phyloP scores from a whole-genome alignment of 176 grass and related monocot genomes.

The Alopecurus myosuroides region DNA sequence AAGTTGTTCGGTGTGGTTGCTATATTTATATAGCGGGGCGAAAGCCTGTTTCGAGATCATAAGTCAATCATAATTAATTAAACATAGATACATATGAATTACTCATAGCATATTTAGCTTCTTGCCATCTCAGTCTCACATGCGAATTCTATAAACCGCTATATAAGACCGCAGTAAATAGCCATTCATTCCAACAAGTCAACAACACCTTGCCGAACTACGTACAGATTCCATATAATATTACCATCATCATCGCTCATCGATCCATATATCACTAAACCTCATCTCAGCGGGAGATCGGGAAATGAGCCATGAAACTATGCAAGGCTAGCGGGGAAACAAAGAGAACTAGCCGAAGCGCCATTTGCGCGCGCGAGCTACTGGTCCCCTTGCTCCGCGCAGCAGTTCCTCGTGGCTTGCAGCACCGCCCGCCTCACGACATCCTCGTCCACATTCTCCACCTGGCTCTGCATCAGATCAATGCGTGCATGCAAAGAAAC shows the following conservation, averaged over 20 bases:
- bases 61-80: too few species aligned
- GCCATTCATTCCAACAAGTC: background rate
- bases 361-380: background rate
- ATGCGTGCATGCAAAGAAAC: background rate
- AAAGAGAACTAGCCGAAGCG: background rate
- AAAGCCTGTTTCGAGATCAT: too few species aligned
- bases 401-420: conserved; percentile 56
- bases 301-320: too few species aligned
- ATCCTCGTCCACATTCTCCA: conserved; percentile 40
- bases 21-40: too few species aligned
- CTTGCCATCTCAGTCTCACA: background rate
- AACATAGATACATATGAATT: too few species aligned
- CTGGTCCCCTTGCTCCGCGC: background rate
- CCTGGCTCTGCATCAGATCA: conserved; percentile 36
- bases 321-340: too few species aligned
- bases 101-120: background rate
- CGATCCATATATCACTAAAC: too few species aligned
- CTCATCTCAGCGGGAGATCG: too few species aligned
- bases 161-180: background rate
- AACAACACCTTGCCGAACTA: too few species aligned
- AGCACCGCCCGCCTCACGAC: conserved; percentile 78
- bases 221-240: too few species aligned
- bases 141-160: background rate
- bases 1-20: too few species aligned
- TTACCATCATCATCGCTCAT: too few species aligned